A percentile compares a stretch with the other conserved stretches of the same genome.
phyloP scores from a whole-genome alignment of 331 rosid genomes.

The Quercus lobata region DNA sequence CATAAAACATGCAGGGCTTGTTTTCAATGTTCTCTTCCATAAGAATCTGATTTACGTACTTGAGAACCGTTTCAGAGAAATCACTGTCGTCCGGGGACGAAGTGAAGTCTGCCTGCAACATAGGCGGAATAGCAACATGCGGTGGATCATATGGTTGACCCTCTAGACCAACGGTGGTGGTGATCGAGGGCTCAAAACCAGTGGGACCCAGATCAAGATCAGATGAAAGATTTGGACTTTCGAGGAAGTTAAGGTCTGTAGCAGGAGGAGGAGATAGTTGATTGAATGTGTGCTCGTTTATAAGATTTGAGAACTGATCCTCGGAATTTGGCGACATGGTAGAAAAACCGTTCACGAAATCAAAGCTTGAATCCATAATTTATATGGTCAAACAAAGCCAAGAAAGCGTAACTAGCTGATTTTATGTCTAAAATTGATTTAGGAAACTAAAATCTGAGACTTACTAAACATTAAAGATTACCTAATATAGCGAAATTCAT shows the following conservation, averaged over 20 bases:
- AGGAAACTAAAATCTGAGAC: neutral
- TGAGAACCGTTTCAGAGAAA: slow-evolving; percentile 47
- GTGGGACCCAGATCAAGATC: neutral
- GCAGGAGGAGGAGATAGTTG: slow-evolving; percentile 17
- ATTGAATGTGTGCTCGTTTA: slow-evolving; percentile 6
- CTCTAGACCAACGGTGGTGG: neutral
- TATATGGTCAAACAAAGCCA: neutral
- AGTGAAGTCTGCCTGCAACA: slow-evolving; percentile 17
- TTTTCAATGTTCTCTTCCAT: slow-evolving; percentile 69
- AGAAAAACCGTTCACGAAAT: slow-evolving; percentile 4
- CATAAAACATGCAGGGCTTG: slow-evolving; percentile 59
- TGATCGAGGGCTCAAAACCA: neutral
- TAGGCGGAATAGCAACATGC: neutral
- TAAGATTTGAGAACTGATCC: slow-evolving; percentile 2
- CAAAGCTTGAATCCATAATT: slow-evolving; percentile 29
- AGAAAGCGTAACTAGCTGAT: neutral
- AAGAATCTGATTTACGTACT: slow-evolving; percentile 58
- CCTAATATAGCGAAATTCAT: neutral
- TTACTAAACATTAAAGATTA: neutral
- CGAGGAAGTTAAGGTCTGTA: slow-evolving; percentile 16
- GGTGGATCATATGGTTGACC: slow-evolving; percentile 4
- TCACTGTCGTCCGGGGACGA: slow-evolving; percentile 50
- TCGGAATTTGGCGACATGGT: neutral
- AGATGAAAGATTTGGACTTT: neutral
- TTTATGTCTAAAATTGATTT: neutral